Conservation (phyloP, 2,329 filamentous ascomycete genomes). For the Sodiomyces alkalinus region DNA sequence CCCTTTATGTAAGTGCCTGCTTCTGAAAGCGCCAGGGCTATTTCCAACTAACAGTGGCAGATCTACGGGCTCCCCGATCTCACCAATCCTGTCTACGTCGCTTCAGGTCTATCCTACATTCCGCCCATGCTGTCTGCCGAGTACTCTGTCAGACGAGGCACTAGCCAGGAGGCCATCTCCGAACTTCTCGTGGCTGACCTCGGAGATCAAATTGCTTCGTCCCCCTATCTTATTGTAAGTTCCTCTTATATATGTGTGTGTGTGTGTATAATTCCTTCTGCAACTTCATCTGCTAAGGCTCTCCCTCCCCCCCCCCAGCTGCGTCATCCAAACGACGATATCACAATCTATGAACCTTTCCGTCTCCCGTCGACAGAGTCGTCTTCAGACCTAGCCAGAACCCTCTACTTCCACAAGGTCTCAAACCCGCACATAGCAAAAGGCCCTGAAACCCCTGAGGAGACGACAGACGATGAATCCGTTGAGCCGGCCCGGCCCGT, state of each 20-base stretch:
- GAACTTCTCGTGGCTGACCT: conserved; percentile 78
- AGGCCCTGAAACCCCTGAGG: conserved; percentile 29
- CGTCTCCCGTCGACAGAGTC: conserved; percentile 22
- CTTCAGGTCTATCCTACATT: conserved; percentile 63
- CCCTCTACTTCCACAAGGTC: conserved; percentile 63
- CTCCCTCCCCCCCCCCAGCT: conserved; percentile 46
- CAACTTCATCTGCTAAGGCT: background rate
- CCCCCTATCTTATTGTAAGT: conserved; percentile 70
- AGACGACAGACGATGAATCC: conserved; percentile 34
- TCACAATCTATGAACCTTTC: conserved; percentile 78
- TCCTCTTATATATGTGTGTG: background rate
- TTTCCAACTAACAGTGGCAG: conserved; percentile 27
- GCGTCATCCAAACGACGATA: conserved; percentile 64
- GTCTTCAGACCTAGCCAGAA: conserved; percentile 30
- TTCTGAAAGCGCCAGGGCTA: too few relatives aligned
- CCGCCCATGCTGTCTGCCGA: conserved; percentile 63
- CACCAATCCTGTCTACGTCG: conserved; percentile 53
- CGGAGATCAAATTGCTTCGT: conserved; percentile 54
- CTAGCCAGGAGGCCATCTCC: conserved; percentile 54
- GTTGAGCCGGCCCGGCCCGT: conserved; percentile 29
- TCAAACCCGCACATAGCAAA: conserved; percentile 53
- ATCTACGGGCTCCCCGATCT: conserved; percentile 66
- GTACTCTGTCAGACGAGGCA: conserved; percentile 52
- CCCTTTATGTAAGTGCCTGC: conserved; percentile 50
- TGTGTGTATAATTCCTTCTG: too few relatives aligned